Conservation (phyloP, 768 basidiomycete genomes). For the Nidularia sp. region DNA sequence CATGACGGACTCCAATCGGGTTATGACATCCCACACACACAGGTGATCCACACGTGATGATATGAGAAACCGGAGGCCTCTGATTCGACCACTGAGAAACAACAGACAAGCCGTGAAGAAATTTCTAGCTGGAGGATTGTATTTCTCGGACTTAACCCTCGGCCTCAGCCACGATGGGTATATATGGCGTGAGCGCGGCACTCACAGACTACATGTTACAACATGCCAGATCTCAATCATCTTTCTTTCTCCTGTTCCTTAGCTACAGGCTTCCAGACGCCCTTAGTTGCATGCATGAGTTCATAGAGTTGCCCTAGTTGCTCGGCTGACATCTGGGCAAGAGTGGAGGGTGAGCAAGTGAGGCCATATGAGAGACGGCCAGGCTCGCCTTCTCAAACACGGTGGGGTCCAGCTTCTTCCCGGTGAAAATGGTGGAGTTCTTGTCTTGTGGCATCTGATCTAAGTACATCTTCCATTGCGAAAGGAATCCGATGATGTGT, state of each 20-base stretch:
- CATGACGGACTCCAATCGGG: not conserved
- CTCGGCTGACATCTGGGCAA: constrained; percentile 74
- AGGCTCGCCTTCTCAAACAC: constrained; percentile 68
- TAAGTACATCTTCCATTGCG: constrained; percentile 93
- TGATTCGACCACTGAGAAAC: too few relatives aligned
- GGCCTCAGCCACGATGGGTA: too few relatives aligned
- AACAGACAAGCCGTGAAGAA: too few relatives aligned
- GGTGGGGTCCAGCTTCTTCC: constrained; percentile 66
- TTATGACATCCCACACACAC: not conserved
- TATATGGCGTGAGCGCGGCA: too few relatives aligned
- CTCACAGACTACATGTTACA: not conserved
- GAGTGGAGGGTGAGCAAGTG: not conserved
- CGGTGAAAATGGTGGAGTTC: constrained; percentile 44
- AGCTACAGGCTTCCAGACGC: constrained; percentile 70
- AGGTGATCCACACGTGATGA: constrained; percentile 6
- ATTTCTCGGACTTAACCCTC: too few relatives aligned
- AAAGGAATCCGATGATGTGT: constrained; percentile 91
- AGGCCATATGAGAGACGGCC: not conserved
- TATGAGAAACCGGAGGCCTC: not conserved
- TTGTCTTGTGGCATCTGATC: constrained; percentile 57
- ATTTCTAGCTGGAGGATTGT: too few relatives aligned
- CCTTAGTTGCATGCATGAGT: constrained; percentile 87
- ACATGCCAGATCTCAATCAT: not conserved
- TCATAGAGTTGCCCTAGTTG: constrained; percentile 94
- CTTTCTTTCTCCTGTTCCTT: constrained; percentile 5